Percentiles rank a stretch among this genome's conserved stretches.
Evolutionary conservation across 73 alveolate species (phyloP).

Genomic region (Stentor roeselii): DNA sequence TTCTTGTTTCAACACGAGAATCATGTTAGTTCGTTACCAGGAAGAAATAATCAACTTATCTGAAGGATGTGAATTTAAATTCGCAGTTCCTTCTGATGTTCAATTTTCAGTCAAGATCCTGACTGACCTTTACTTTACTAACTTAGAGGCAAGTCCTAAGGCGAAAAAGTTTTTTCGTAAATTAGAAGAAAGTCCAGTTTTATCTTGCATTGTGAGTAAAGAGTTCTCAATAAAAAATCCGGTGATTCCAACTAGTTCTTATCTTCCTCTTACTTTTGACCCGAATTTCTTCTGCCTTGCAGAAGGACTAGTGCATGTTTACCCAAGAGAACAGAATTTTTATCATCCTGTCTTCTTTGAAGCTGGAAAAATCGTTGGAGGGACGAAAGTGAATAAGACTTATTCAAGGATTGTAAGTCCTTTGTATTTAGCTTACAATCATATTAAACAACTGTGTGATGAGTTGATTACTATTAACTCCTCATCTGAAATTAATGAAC

Average conservation of each 20-base stretch:
- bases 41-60: conserved; percentile 59
- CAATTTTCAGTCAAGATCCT: not conserved
- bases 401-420: not conserved
- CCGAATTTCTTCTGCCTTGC: not conserved
- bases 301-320: conserved; percentile 8
- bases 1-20: conserved; percentile 46
- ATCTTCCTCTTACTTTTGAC: conserved; percentile 2
- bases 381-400: not conserved
- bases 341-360: not conserved
- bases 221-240: not conserved
- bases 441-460: not conserved
- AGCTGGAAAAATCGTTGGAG: not conserved
- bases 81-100: not conserved
- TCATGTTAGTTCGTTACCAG: conserved; percentile 64
- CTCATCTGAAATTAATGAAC: not conserved
- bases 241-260: not conserved
- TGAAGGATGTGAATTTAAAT: not conserved
- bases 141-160: not conserved
- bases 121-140: not conserved
- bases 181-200: not conserved
- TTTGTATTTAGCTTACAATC: not conserved
- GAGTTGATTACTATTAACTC: not conserved
- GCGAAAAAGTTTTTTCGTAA: not conserved
- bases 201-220: not conserved
- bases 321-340: not conserved